These are phyloP conservation scores for Alternaria burnsii DNA, from an alignment of 2,329 filamentous ascomycete species.

Conservation along the genomic window DNA sequence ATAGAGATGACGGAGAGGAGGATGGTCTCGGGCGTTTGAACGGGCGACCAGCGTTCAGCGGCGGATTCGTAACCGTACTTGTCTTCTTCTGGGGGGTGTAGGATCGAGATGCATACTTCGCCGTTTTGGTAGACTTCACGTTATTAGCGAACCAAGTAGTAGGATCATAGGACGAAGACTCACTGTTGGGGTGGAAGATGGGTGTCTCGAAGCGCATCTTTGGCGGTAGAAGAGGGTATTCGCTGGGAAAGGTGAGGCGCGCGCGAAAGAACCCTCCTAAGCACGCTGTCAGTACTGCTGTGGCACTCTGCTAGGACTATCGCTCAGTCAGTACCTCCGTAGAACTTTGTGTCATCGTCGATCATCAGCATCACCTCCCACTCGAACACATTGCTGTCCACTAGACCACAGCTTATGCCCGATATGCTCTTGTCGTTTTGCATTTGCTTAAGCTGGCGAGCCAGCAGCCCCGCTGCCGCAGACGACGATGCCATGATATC, in stretches of 20 bases:
- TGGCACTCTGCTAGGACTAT: background rate
- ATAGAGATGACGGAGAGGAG: conserved; percentile 97
- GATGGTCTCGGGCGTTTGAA: conserved; percentile 98
- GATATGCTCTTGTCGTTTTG: conserved; percentile 89
- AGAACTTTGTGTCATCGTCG: conserved; percentile 90
- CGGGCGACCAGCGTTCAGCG: conserved; percentile 93
- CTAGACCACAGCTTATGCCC: conserved; percentile 90
- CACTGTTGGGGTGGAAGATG: conserved; percentile 97
- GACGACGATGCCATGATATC: conserved; percentile 48
- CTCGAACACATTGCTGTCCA: conserved; percentile 88
- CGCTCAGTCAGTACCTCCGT: conserved; percentile 71
- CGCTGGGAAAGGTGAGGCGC: conserved; percentile 91
- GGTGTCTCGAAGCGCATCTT: conserved; percentile 95
- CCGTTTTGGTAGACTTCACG: conserved; percentile 84
- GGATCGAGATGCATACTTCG: conserved; percentile 96
- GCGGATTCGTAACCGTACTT: conserved; percentile 98
- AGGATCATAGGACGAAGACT: conserved; percentile 19
- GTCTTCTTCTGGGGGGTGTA: conserved; percentile 94
- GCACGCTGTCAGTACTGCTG: conserved; percentile 11
- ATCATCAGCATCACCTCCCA: conserved; percentile 99
- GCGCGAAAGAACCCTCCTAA: conserved; percentile 90
- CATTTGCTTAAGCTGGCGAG: conserved; percentile 92
- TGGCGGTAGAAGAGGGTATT: conserved; percentile 95
- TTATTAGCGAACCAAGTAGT: conserved; percentile 4
- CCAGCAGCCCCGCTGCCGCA: conserved; percentile 76